Evolutionary conservation across 2,329 filamentous ascomycete genomes (phyloP), one percentile per base, ranked within the genome.

Genomic region (Torrubiellomyces zombiae): DNA sequence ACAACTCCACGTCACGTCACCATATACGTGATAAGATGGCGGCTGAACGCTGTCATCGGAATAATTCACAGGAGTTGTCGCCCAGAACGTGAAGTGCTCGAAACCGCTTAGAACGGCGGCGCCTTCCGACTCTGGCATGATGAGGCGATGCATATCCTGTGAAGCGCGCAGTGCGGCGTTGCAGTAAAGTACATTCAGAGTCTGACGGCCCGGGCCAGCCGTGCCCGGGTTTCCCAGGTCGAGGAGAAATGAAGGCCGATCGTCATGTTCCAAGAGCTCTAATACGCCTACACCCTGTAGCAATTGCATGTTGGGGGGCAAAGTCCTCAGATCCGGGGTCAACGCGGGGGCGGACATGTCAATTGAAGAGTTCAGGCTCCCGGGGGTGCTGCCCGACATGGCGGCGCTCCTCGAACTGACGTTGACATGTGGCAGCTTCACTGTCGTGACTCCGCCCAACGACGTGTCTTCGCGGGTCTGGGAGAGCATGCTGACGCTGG

Each of bases 181-280:
- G 16, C 66, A 63, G 43, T 77, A 85, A 0, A 80, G 37, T 6
- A 80, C 59, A 16, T 65, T 59, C 18, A 85, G 47, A 2, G 57
- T 56, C 0, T 61, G 60, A 2, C 60, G 53, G 13, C 50, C 53
- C 23, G 11, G 12, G n/a, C 6, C n/a, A 10, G 56, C 59, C 36
- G 72, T 74, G n/a, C 51, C 45, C 2, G 57, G 46, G 38, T 75
- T 67, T 6, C 57, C 55, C 25, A 79, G 50, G 38, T 86, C 78
- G 17, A 86, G 57, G 20, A 86, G 63, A 38, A 86, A 81, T 0
- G 75, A 79, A 3, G 78, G 80, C 23, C 80, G 59, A 24, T 75
- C 67, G 43, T 89, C 80, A 35, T 77, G 67, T 40, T 86, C 78
- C 20, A 89, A 48, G 19, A 86, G 53, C 44, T 86, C 80, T 12